Conservation (phyloP, 2,329 filamentous ascomycete species). For the Colletotrichum costaricense region DNA sequence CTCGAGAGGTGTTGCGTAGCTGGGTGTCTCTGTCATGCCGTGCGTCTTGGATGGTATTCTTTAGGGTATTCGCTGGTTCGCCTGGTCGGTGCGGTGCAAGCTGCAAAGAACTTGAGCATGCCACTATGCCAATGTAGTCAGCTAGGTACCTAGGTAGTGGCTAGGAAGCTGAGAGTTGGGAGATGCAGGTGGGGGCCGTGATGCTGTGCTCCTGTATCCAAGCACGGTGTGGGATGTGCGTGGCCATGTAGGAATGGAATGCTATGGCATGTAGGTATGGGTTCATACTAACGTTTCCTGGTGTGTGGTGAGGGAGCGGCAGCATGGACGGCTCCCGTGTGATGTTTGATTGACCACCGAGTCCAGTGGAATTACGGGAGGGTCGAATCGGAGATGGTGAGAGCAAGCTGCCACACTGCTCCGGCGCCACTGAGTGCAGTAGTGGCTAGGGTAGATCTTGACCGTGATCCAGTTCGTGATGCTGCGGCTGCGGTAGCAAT, state of each 20-base stretch:
- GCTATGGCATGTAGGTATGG: background rate
- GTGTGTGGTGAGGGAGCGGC: background rate
- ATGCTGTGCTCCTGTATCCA: background rate
- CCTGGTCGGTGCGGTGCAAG: constrained; percentile 13
- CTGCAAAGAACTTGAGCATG: constrained; percentile 1
- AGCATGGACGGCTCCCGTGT: background rate
- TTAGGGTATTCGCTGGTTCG: background rate
- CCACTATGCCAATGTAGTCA: background rate
- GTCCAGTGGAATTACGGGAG: background rate
- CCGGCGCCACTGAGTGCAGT: background rate
- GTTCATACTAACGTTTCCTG: background rate
- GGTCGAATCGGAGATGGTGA: background rate
- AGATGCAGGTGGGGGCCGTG: background rate
- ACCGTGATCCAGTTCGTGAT: background rate
- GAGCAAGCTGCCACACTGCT: background rate
- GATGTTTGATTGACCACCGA: background rate
- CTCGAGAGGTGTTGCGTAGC: background rate
- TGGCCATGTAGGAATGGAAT: background rate
- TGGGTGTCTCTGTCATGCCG: background rate
- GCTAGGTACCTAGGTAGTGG: background rate
- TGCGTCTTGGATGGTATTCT: background rate
- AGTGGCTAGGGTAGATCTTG: background rate
- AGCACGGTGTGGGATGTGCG: background rate
- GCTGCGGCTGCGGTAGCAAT: background rate
- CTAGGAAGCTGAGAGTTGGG: background rate